Evolutionary conservation across 345 rosid genomes (phyloP).

Genomic region (Gossypium stocksii): DNA sequence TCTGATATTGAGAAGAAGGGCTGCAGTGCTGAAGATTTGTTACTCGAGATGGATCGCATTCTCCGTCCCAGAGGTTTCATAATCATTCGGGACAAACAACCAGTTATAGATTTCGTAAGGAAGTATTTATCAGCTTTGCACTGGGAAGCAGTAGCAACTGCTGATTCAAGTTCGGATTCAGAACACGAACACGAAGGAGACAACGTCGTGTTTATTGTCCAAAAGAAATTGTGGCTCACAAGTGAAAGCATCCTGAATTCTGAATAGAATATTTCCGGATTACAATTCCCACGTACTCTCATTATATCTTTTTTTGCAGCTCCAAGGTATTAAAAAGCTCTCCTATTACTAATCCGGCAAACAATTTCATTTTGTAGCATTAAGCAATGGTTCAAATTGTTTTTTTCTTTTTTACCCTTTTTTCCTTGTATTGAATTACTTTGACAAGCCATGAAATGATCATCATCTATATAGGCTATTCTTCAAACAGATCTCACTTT

Average conservation of each 20-base stretch:
- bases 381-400: constrained; percentile 25
- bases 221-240: constrained; percentile 86
- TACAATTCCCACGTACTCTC: neutral
- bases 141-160: constrained; percentile 66
- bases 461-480: constrained; percentile 10
- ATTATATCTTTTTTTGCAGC: constrained; percentile 12
- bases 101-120: constrained; percentile 55
- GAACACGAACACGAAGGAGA: constrained; percentile 54
- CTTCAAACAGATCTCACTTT: neutral
- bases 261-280: constrained; percentile 35
- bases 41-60: constrained; percentile 91
- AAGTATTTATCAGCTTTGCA: constrained; percentile 67
- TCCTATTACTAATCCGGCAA: constrained; percentile 21
- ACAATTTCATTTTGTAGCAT: constrained; percentile 38
- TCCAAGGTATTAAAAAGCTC: constrained; percentile 25
- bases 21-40: constrained; percentile 74
- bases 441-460: constrained; percentile 14
- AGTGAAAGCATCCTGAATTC: constrained; percentile 64
- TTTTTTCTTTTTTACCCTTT: neutral
- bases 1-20: constrained; percentile 69
- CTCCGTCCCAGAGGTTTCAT: constrained; percentile 83
- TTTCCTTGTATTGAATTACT: constrained; percentile 35
- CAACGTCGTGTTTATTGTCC: constrained; percentile 50
- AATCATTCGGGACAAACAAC: constrained; percentile 64
- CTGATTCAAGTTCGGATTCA: constrained; percentile 40